These are phyloP conservation scores for Tetrapyrgos nigripes DNA, from an alignment of 1,284 basidiomycete genomes.

Conservation along the genomic window DNA sequence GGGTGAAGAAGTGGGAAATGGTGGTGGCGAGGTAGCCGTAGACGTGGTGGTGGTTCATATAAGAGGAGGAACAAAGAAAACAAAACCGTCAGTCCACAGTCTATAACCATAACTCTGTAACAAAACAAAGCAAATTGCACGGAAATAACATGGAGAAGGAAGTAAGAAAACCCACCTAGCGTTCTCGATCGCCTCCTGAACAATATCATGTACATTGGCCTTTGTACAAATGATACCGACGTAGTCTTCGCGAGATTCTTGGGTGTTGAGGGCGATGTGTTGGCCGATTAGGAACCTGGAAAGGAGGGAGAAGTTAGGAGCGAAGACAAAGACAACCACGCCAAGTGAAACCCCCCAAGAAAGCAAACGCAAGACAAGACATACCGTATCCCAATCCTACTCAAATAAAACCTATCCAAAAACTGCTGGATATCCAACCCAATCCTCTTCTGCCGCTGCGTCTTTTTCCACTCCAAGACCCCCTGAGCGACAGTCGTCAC, in stretches of 20 bases:
- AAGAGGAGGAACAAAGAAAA: no score
- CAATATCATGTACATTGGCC: constrained; percentile 94
- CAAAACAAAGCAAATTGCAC: no score
- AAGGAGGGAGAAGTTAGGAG: no score
- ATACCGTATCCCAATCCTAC: constrained; percentile 94
- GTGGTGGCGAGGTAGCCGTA: no score
- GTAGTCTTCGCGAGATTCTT: constrained; percentile 89
- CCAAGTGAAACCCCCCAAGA: no score
- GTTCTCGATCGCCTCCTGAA: constrained; percentile 99
- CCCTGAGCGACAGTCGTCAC: constrained; percentile 97
- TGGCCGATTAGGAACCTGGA: constrained; percentile 85
- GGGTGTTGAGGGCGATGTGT: constrained; percentile 91
- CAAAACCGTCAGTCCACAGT: no score
- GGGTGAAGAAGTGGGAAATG: no score
- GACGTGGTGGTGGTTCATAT: no score
- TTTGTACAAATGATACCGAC: constrained; percentile 99
- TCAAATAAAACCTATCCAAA: constrained; percentile 98
- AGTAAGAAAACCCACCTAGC: constrained; percentile 48
- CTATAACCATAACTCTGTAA: no score
- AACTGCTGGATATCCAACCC: constrained; percentile 94
- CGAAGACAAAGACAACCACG: no score
- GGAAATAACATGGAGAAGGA: no score
- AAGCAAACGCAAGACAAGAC: neutral
- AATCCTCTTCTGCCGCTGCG: constrained; percentile 64
- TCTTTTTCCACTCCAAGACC: constrained; percentile 81